Evolutionary conservation across 1,284 basidiomycete genomes (phyloP), one percentile per base, ranked within the genome.

Genomic region (Trametes sp.): DNA sequence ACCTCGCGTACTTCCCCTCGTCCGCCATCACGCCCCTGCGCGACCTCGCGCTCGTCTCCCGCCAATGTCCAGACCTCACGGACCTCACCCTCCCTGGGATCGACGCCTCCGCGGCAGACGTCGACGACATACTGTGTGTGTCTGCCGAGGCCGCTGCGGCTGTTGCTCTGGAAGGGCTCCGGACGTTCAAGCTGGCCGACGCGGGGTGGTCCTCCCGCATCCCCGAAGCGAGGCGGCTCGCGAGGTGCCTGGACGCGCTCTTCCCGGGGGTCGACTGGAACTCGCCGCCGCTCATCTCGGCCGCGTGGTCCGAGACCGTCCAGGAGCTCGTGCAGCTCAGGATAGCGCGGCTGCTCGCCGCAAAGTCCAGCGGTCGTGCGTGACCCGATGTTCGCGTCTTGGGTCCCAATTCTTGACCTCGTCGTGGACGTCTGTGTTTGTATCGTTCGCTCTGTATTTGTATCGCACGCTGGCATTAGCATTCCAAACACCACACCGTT

Each of bases 251-350:
- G 31, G 59, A 64, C 38, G 44, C 29, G 46, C 57, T 67, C 16
- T 67, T 63, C 49, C 65, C 62, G 24, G 59, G 38, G 38, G 61
- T 61, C 31, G 61, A 63, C 44, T 63, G 64, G 64, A 57, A 33
- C 35, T 61, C 52, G 35, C 61, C 64, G 23, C 64, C 55, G 13
- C 49, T 54, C 31, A 56, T 59, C 26, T 58, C 61, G 42, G 59
- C 61, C 41, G 24, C 51, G n/a, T 66, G 64, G 64, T 26, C 33
- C 23, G 64, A 66, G 57, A 59, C 64, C 29, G 48, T 66, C 16
- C 41, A 63, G 44, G 64, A 63, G 42, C 48, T 63, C 4, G 55
- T 66, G 29, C 51, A 50, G 44, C 29, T 60, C 29, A 50, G 64
- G 29, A 56, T 66, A 3, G 26, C 51, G 59, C 54, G 64, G 13